phyloP scores from a whole-genome alignment of 2,329 filamentous ascomycete genomes.

The Celoporthe dispersa region DNA sequence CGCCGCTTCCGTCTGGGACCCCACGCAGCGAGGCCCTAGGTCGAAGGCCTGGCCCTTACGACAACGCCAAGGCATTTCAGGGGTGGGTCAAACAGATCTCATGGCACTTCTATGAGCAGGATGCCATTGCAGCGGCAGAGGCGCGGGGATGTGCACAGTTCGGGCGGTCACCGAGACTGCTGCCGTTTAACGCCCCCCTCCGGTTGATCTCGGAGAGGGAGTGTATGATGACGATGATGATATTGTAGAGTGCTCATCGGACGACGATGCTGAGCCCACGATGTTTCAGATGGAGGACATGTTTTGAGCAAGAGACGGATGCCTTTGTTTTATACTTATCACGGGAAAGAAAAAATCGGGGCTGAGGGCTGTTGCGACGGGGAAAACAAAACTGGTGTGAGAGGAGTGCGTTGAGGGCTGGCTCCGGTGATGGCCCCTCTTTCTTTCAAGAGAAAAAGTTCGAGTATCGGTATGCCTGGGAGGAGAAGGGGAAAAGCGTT shows the following conservation, averaged over 20 bases:
- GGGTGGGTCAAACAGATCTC: constrained; percentile 3
- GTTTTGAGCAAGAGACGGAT: neutral
- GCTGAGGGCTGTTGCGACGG: neutral
- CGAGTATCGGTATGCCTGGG: neutral
- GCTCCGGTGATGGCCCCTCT: constrained; percentile 7
- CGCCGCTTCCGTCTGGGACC: constrained; percentile 1
- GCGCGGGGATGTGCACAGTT: neutral
- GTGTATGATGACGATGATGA: neutral
- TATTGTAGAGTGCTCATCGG: neutral
- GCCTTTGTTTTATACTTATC: neutral
- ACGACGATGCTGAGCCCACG: constrained; percentile 13
- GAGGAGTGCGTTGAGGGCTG: neutral
- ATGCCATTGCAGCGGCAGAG: neutral
- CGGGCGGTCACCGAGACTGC: neutral
- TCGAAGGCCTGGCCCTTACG: neutral
- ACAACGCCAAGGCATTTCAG: neutral
- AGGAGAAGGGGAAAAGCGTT: neutral
- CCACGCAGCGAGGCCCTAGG: neutral
- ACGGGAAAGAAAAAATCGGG: neutral
- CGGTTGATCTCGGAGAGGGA: constrained; percentile 2
- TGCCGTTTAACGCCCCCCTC: neutral
- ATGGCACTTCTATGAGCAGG: neutral
- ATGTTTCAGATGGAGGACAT: constrained; percentile 21
- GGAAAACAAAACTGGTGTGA: neutral
- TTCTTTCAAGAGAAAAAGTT: constrained; percentile 16